Percentiles rank a stretch among this genome's conserved stretches.
phyloP scores from a whole-genome alignment of 1,284 basidiomycete species.

The Porodaedalea pini region DNA sequence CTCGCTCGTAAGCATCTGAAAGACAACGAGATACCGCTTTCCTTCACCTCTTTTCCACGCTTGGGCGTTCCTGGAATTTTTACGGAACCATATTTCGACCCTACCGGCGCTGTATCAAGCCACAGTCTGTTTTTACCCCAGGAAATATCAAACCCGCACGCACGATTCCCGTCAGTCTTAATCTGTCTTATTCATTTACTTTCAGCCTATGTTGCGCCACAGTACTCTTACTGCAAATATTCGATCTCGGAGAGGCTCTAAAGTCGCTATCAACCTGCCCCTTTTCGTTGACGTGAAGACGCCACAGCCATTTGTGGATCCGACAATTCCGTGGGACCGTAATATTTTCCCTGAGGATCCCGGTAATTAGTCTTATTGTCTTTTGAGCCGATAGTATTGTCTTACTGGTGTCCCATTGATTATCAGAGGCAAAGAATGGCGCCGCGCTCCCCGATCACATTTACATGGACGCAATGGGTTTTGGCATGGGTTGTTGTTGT shows the following conservation, averaged over 20 bases:
- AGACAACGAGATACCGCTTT: constrained; percentile 85
- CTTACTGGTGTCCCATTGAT: background rate
- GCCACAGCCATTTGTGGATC: constrained; percentile 86
- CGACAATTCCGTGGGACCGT: constrained; percentile 84
- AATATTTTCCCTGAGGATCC: constrained; percentile 76
- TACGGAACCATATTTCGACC: constrained; percentile 85
- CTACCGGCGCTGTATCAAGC: constrained; percentile 73
- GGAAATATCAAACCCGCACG: constrained; percentile 95
- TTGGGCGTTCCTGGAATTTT: constrained; percentile 87
- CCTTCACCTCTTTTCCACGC: constrained; percentile 93
- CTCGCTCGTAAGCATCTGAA: constrained; percentile 84
- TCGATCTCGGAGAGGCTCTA: constrained; percentile 82
- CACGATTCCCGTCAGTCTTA: constrained; percentile 85
- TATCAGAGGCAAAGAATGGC: constrained; percentile 78
- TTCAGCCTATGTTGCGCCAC: constrained; percentile 22
- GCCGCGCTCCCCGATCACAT: constrained; percentile 89
- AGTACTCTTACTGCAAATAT: constrained; percentile 97
- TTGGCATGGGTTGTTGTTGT: constrained; percentile 99
- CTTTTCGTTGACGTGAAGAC: constrained; percentile 89
- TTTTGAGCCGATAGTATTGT: background rate
- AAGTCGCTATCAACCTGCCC: constrained; percentile 95
- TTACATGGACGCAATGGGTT: constrained; percentile 99
- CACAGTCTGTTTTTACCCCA: constrained; percentile 94
- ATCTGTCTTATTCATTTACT: constrained; percentile 11
- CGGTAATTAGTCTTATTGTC: constrained; percentile 50